Evolutionary conservation across 305 asterid species (phyloP).

Genomic region (Fraxinus ornus): DNA sequence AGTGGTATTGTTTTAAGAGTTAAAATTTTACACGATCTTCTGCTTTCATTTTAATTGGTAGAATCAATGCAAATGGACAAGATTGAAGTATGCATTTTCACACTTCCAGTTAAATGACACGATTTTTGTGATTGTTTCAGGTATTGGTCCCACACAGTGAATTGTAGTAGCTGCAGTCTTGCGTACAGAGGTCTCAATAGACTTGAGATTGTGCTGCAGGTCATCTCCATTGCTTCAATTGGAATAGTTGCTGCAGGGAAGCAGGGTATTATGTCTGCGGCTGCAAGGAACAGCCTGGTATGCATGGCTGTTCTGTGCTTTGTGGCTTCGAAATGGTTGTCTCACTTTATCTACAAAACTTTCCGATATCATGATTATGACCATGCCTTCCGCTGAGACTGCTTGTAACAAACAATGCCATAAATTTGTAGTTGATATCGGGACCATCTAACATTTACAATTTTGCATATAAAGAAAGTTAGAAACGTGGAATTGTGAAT

Average conservation of each 20-base stretch:
- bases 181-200: conserved; percentile 61
- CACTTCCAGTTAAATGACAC: background rate
- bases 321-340: conserved; percentile 73
- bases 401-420: background rate
- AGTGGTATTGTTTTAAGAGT: background rate
- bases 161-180: conserved; percentile 69
- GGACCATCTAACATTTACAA: background rate
- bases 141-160: conserved; percentile 80
- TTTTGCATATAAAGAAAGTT: background rate
- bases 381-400: conserved; percentile 64
- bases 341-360: conserved; percentile 68
- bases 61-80: background rate
- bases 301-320: conserved; percentile 61
- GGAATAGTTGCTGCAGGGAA: conserved; percentile 68
- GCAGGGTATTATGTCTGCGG: conserved; percentile 47
- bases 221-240: conserved; percentile 41
- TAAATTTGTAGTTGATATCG: background rate
- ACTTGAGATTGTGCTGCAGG: conserved; percentile 54
- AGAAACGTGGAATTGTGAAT: background rate
- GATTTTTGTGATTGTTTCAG: conserved; percentile 33
- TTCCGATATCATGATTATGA: conserved; percentile 84
- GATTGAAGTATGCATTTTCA: background rate
- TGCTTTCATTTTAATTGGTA: background rate
- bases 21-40: background rate
- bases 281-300: conserved; percentile 45